These are phyloP conservation scores for Hypoxylon cercidicola DNA, from an alignment of 495 filamentous ascomycete species.

Conservation along the genomic window DNA sequence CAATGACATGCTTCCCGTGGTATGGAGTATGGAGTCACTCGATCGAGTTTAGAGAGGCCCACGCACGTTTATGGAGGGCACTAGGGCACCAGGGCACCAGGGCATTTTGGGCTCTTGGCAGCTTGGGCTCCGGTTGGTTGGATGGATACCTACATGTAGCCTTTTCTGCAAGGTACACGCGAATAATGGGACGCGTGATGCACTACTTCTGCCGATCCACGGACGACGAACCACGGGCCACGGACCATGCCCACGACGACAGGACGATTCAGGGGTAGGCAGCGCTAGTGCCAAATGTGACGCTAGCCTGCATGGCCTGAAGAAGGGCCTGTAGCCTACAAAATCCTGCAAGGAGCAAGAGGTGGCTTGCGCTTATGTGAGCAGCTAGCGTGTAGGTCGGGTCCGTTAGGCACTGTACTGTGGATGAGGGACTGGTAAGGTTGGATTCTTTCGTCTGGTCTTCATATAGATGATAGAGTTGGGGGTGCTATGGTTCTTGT, in stretches of 20 bases:
- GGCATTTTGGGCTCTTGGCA: too few relatives aligned
- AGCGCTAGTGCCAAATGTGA: conserved; percentile 20
- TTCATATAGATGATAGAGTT: too few relatives aligned
- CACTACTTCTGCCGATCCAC: conserved; percentile 6
- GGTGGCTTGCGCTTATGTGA: conserved; percentile 28
- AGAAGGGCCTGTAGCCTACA: too few relatives aligned
- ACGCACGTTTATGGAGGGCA: conserved; percentile 23
- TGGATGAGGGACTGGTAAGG: conserved; percentile 13
- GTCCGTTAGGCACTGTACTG: conserved; percentile 15
- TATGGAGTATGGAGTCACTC: conserved; percentile 8
- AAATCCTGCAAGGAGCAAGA: conserved; percentile 22
- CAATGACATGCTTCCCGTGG: conserved; percentile 31
- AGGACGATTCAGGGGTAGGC: conserved; percentile 24
- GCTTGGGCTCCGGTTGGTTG: conserved; percentile 4
- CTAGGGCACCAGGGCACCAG: too few relatives aligned
- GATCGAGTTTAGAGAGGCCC: conserved; percentile 13
- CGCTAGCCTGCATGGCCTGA: conserved; percentile 7
- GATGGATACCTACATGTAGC: too few relatives aligned
- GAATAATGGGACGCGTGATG: conserved; percentile 19
- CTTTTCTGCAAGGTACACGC: conserved; percentile 37
- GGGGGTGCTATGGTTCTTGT: too few relatives aligned
- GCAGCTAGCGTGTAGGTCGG: conserved; percentile 7
- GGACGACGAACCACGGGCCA: not conserved
- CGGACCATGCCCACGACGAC: not conserved
- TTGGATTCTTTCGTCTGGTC: conserved; percentile 1